Conservation (phyloP, 306 rosid genomes). For the Boehmeria nivea region DNA sequence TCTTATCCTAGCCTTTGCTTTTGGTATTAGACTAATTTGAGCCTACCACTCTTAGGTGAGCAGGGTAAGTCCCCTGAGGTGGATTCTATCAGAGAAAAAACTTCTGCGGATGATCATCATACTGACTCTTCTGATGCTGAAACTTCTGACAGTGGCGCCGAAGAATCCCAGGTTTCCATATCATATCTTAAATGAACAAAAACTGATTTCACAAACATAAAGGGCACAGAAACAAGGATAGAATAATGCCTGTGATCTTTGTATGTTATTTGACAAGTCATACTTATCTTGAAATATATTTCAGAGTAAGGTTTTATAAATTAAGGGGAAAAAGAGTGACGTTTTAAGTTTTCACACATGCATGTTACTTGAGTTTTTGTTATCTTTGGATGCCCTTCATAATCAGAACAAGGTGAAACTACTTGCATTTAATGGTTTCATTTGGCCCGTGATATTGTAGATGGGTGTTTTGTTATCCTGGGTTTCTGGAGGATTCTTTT, state of each 20-base stretch:
- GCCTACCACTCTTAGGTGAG: constrained; percentile 44
- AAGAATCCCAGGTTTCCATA: constrained; percentile 45
- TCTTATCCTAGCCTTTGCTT: not conserved
- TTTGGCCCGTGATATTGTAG: too few species aligned
- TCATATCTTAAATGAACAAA: not conserved
- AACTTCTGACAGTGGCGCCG: constrained; percentile 31
- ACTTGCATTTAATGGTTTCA: not conserved
- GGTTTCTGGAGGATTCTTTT: too few species aligned
- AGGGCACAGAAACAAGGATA: too few species aligned
- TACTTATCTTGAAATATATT: too few species aligned
- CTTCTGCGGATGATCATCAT: constrained; percentile 41
- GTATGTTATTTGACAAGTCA: not conserved
- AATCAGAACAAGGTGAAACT: not conserved
- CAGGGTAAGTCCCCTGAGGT: constrained; percentile 40
- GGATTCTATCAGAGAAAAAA: constrained; percentile 42
- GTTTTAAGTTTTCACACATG: too few species aligned
- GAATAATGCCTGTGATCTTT: too few species aligned
- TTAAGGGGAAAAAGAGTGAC: not conserved
- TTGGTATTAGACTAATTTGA: constrained; percentile 21
- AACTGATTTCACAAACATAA: not conserved
- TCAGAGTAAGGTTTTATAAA: not conserved
- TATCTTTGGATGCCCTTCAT: not conserved
- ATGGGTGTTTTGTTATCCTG: too few species aligned
- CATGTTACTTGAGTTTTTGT: not conserved
- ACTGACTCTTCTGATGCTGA: constrained; percentile 39